These are phyloP conservation scores for Metschnikowia noctiluminum DNA, from an alignment of 805 yeast genomes.

Conservation along the genomic window DNA sequence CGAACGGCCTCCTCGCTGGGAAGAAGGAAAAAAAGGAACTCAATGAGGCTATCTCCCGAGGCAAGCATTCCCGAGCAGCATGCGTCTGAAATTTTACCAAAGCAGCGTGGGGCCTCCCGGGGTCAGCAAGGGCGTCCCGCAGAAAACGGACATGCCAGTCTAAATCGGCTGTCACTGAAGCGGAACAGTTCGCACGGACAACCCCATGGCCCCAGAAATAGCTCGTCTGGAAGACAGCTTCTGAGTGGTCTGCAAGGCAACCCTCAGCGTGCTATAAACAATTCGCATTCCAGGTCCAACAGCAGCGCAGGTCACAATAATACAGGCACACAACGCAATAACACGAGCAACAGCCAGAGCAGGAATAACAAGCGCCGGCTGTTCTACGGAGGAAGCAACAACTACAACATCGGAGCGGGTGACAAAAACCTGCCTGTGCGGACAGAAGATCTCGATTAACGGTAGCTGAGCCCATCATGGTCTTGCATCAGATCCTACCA, in stretches of 20 bases:
- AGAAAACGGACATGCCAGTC: slow-evolving; percentile 4
- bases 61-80: slow-evolving; percentile 15
- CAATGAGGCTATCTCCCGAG: slow-evolving; percentile 26
- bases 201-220: slow-evolving; percentile 2
- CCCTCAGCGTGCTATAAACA: slow-evolving; percentile 1
- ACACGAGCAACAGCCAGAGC: slow-evolving; percentile 10
- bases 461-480: background rate
- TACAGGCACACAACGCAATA: slow-evolving; percentile 5
- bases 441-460: slow-evolving; percentile 1
- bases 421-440: background rate
- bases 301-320: slow-evolving; percentile 2
- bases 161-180: slow-evolving; percentile 8
- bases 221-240: slow-evolving; percentile 5
- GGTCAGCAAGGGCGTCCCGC: background rate
- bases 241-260: slow-evolving; percentile 10
- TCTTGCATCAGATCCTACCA: too few species aligned
- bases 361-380: slow-evolving; percentile 29
- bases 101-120: slow-evolving; percentile 4
- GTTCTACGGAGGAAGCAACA: slow-evolving; percentile 26
- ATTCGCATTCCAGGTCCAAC: background rate
- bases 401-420: slow-evolving; percentile 10
- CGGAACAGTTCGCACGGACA: slow-evolving; percentile 6
- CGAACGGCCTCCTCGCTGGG: slow-evolving; percentile 8
- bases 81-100: slow-evolving; percentile 15
- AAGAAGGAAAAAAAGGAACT: slow-evolving; percentile 31